phyloP scores from a whole-genome alignment of 2,329 filamentous ascomycete species.

The Calonectria hongkongensis region DNA sequence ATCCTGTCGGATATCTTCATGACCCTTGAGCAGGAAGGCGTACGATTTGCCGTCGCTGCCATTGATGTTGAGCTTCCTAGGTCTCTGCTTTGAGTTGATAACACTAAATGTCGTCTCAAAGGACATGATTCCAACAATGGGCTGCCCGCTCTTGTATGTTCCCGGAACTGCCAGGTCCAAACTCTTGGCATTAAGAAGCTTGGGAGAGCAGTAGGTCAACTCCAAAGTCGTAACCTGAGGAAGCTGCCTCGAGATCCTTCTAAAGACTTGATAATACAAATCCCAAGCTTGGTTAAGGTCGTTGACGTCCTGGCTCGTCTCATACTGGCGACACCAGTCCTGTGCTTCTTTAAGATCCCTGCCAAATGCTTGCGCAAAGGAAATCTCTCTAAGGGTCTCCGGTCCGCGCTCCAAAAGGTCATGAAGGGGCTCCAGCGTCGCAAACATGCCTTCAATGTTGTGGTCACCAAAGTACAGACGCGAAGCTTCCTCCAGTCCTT shows the following conservation, averaged over 20 bases:
- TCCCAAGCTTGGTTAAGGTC: constrained; percentile 99
- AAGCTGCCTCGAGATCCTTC: constrained; percentile 93
- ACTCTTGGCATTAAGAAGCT: constrained; percentile 88
- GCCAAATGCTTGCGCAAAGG: constrained; percentile 97
- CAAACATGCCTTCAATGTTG: constrained; percentile 98
- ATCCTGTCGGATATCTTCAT: constrained; percentile 99
- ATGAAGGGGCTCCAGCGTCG: constrained; percentile 91
- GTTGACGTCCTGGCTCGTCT: constrained; percentile 89
- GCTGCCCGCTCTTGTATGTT: constrained; percentile 87
- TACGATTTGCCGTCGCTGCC: constrained; percentile 93
- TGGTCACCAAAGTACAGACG: constrained; percentile 97
- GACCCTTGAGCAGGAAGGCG: constrained; percentile 96
- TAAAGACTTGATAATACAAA: constrained; percentile 98
- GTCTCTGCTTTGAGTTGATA: constrained; percentile 97
- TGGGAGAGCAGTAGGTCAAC: constrained; percentile 96
- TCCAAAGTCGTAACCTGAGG: constrained; percentile 95
- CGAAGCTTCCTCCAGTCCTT: constrained; percentile 96
- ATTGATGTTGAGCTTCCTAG: constrained; percentile 89
- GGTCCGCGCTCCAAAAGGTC: constrained; percentile 93
- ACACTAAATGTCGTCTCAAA: constrained; percentile 94
- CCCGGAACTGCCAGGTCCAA: constrained; percentile 97
- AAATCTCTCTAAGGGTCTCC: constrained; percentile 95
- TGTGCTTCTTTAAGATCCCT: constrained; percentile 95
- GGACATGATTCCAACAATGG: constrained; percentile 88
- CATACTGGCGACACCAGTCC: constrained; percentile 96